Conservation (phyloP, 371 early-diverging fungal genomes). For the Syncephalis plumigaleata region DNA sequence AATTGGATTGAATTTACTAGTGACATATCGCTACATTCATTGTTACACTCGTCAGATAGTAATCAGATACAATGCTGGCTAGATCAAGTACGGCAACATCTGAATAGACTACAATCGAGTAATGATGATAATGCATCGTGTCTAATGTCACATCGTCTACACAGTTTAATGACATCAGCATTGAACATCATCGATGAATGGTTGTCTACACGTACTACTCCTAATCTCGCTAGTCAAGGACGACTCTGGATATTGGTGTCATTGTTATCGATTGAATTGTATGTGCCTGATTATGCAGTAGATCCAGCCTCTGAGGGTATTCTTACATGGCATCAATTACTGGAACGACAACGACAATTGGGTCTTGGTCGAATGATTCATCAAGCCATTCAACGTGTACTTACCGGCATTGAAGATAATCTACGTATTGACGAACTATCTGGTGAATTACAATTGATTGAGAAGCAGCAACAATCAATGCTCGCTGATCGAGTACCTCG, state of each 20-base stretch:
- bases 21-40: too few species aligned
- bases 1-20: too few species aligned
- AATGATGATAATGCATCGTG: too few species aligned
- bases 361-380: conserved; percentile 28
- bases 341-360: conserved; percentile 20
- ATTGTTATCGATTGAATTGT: conserved; percentile 36
- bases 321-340: conserved; percentile 33
- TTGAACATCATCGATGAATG: too few species aligned
- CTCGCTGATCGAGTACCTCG: conserved; percentile 31
- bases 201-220: too few species aligned
- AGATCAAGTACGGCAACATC: too few species aligned
- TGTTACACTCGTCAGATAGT: too few species aligned
- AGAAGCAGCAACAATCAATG: neutral
- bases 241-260: conserved; percentile 33
- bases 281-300: conserved; percentile 55
- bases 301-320: conserved; percentile 59
- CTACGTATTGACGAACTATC: conserved; percentile 18
- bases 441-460: conserved; percentile 9
- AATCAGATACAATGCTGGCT: too few species aligned
- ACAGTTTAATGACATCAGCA: too few species aligned
- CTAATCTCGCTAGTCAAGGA: conserved; percentile 13
- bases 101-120: too few species aligned
- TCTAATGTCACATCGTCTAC: too few species aligned
- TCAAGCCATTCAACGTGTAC: conserved; percentile 27
- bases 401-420: conserved; percentile 39